phyloP scores from a whole-genome alignment of 257 asterid species.

The Petunia axillaris region DNA sequence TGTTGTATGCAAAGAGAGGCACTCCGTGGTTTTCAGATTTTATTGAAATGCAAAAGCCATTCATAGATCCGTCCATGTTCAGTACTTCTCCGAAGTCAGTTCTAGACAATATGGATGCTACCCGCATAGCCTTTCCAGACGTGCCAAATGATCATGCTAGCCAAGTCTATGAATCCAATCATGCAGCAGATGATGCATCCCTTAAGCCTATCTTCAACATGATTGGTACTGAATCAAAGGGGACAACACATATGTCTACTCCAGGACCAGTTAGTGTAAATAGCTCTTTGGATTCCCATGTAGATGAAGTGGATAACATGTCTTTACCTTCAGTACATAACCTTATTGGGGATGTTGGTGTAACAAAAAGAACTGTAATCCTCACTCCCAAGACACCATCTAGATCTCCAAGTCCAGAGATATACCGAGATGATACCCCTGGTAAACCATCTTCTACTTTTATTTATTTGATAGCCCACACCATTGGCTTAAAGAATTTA shows the following conservation, averaged over 20 bases:
- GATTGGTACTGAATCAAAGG: conserved; percentile 29
- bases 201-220: conserved; percentile 27
- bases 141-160: conserved; percentile 23
- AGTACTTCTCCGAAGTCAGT: conserved; percentile 79
- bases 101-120: conserved; percentile 45
- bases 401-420: conserved; percentile 74
- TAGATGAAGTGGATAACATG: conserved; percentile 30
- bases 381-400: conserved; percentile 32
- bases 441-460: conserved; percentile 42
- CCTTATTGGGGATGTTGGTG: conserved; percentile 27
- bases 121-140: conserved; percentile 31
- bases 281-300: conserved; percentile 28
- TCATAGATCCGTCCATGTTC: conserved; percentile 33
- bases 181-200: conserved; percentile 29
- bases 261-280: conserved; percentile 26
- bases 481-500: neutral
- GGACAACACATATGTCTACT: conserved; percentile 23
- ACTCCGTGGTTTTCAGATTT: conserved; percentile 68
- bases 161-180: conserved; percentile 39
- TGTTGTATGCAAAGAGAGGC: conserved; percentile 71
- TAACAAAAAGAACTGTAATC: conserved; percentile 17
- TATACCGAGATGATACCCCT: conserved; percentile 58
- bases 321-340: conserved; percentile 36
- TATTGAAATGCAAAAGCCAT: conserved; percentile 46
- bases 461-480: neutral